These are phyloP conservation scores for Mucuna pruriens DNA, from an alignment of 306 rosid genomes.

Conservation along the genomic window DNA sequence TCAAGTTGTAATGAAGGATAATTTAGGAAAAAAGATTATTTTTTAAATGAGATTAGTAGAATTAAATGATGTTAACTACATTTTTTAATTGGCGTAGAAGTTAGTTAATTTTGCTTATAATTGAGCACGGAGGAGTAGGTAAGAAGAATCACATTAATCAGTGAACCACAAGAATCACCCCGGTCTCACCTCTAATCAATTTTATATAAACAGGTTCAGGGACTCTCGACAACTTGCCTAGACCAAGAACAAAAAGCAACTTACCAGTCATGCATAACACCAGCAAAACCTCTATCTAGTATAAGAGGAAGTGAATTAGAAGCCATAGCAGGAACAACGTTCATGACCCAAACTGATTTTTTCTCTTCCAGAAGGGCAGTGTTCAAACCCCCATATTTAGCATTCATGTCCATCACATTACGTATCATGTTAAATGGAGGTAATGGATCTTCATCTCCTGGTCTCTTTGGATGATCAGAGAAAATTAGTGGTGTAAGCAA, in stretches of 20 bases:
- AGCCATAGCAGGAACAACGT: slow-evolving; percentile 72
- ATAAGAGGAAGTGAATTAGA: slow-evolving; percentile 82
- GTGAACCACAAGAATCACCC: too few species aligned
- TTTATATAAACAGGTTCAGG: too few species aligned
- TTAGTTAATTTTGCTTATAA: too few species aligned
- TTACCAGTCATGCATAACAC: slow-evolving; percentile 87
- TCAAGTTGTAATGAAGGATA: too few species aligned
- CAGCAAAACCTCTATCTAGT: slow-evolving; percentile 80
- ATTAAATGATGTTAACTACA: too few species aligned
- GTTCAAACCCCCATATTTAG: slow-evolving; percentile 81
- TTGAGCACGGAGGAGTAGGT: too few species aligned
- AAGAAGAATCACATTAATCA: too few species aligned
- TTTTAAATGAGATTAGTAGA: too few species aligned
- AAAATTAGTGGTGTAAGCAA: slow-evolving; percentile 87
- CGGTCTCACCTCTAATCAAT: too few species aligned
- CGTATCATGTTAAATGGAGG: slow-evolving; percentile 92
- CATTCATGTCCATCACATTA: slow-evolving; percentile 91
- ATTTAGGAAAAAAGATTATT: too few species aligned
- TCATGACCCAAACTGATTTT: slow-evolving; percentile 94
- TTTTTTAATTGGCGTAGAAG: too few species aligned
- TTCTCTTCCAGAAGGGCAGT: slow-evolving; percentile 74
- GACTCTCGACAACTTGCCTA: background rate
- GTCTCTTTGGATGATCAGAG: slow-evolving; percentile 96
- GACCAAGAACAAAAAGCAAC: slow-evolving; percentile 31
- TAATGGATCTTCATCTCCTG: slow-evolving; percentile 91